Conservation (phyloP, 306 rosid species). For the Prunus campanulata region DNA sequence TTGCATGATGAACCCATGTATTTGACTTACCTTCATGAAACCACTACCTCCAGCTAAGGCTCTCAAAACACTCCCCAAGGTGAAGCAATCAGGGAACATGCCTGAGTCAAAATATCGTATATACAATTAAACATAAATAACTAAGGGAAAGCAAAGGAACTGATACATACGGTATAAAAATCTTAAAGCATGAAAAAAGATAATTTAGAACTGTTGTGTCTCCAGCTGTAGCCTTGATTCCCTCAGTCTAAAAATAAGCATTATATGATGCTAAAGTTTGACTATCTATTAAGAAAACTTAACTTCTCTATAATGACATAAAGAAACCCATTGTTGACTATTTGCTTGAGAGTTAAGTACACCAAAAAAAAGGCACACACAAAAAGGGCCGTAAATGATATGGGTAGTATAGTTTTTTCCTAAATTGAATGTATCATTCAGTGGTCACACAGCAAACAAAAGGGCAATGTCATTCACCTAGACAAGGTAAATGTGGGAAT, state of each 20-base stretch:
- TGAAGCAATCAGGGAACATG: slow-evolving; percentile 33
- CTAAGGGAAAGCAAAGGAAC: background rate
- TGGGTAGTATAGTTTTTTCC: background rate
- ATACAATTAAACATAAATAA: background rate
- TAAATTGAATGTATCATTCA: background rate
- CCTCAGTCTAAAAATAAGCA: background rate
- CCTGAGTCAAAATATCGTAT: slow-evolving; percentile 15
- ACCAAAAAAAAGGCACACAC: background rate
- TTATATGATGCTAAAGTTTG: background rate
- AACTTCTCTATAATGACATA: background rate
- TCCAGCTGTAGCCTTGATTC: background rate
- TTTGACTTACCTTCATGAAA: slow-evolving; percentile 24
- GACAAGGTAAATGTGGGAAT: background rate
- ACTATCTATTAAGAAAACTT: background rate
- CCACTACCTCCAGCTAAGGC: slow-evolving; percentile 5
- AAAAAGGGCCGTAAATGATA: background rate
- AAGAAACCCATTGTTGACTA: background rate
- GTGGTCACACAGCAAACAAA: background rate
- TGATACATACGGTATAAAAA: background rate
- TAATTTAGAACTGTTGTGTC: background rate
- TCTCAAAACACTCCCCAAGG: slow-evolving; percentile 32
- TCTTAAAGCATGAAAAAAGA: background rate
- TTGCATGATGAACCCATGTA: slow-evolving; percentile 27
- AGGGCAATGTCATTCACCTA: background rate
- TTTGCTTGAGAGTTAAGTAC: background rate